These are phyloP conservation scores for Osmanthus fragrans DNA, from an alignment of 257 asterid genomes.

Conservation along the genomic window DNA sequence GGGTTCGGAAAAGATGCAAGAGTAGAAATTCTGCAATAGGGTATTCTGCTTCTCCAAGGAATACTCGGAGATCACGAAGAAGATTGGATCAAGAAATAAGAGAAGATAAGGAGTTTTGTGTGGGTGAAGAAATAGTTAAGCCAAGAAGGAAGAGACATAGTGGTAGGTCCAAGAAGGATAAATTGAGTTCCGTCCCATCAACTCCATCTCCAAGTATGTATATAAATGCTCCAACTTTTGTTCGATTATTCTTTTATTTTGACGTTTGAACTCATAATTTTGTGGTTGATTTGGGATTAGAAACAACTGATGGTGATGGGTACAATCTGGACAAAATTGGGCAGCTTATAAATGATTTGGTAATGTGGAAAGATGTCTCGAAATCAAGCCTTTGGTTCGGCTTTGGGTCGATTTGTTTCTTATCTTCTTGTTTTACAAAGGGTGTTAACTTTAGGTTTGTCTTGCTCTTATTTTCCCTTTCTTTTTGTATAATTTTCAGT, in stretches of 20 bases:
- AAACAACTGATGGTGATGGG: constrained; percentile 40
- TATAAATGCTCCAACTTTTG: constrained; percentile 25
- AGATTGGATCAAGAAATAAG: constrained; percentile 65
- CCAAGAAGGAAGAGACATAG: constrained; percentile 65
- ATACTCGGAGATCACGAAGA: constrained; percentile 56
- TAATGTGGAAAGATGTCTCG: constrained; percentile 92
- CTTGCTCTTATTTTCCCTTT: not conserved
- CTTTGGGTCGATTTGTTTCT: constrained; percentile 74
- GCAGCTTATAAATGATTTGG: constrained; percentile 51
- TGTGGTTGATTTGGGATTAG: constrained; percentile 22
- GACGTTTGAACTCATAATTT: not conserved
- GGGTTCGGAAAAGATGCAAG: constrained; percentile 50
- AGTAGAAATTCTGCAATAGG: constrained; percentile 35
- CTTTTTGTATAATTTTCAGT: not conserved
- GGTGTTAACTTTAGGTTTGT: constrained; percentile 73
- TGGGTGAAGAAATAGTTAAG: constrained; percentile 62
- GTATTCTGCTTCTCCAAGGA: constrained; percentile 58
- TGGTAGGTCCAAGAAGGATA: constrained; percentile 57
- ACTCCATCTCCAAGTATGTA: constrained; percentile 55
- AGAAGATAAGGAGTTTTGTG: constrained; percentile 62
- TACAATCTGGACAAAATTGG: constrained; percentile 54
- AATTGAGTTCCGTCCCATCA: constrained; percentile 39
- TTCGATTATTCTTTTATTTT: not conserved
- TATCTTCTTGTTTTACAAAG: constrained; percentile 75
- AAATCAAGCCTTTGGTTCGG: constrained; percentile 99